phyloP scores from a whole-genome alignment of 495 filamentous ascomycete species.

The Rostrohypoxylon terebratum region DNA sequence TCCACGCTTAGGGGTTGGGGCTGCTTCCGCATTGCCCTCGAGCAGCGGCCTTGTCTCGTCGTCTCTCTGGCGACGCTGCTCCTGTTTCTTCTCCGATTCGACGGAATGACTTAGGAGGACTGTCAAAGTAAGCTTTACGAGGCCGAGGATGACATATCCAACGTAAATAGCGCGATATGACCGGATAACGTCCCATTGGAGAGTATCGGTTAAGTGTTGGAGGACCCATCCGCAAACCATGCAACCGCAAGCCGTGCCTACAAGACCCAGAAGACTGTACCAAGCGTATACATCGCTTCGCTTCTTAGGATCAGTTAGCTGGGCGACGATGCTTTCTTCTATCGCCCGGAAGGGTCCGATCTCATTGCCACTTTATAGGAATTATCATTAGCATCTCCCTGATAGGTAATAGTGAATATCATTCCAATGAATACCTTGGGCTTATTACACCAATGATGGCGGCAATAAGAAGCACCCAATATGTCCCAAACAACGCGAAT shows the following conservation, averaged over 20 bases:
- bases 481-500: conserved; percentile 76
- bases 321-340: conserved; percentile 82
- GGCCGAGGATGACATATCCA: conserved; percentile 53
- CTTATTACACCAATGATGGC: conserved; percentile 87
- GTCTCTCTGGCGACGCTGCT: conserved; percentile 8
- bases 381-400: not conserved
- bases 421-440: conserved; percentile 59
- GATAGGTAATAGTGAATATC: not conserved
- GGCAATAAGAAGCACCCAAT: conserved; percentile 78
- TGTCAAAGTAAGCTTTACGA: conserved; percentile 50
- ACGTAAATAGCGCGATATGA: conserved; percentile 58
- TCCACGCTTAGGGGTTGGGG: conserved; percentile 9
- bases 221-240: conserved; percentile 55
- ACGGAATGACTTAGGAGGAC: conserved; percentile 46
- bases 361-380: conserved; percentile 71
- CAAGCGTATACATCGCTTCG: conserved; percentile 84
- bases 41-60: conserved; percentile 41
- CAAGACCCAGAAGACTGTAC: conserved; percentile 65
- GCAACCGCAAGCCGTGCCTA: conserved; percentile 47
- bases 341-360: conserved; percentile 87
- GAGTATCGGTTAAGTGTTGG: conserved; percentile 46
- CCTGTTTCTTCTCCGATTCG: conserved; percentile 53
- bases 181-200: conserved; percentile 50
- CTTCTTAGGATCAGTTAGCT: conserved; percentile 71
- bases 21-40: not conserved